Conservation (phyloP, 805 yeast genomes). For the Lipomyces yamanashiensis region DNA sequence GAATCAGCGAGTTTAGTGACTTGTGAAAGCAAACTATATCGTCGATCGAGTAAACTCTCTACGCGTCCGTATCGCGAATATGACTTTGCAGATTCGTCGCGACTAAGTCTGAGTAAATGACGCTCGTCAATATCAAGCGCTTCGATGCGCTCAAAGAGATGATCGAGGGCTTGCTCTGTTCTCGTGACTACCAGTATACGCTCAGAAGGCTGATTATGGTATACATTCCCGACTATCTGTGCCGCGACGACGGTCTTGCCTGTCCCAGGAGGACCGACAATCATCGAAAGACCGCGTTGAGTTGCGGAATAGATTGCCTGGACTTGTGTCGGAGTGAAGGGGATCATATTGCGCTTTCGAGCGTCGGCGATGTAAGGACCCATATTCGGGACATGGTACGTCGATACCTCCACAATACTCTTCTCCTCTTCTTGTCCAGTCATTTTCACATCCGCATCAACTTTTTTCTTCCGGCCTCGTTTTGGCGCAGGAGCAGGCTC, state of each 20-base stretch:
- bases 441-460: not conserved
- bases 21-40: conserved; percentile 32
- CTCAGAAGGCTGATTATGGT: conserved; percentile 39
- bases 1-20: conserved; percentile 45
- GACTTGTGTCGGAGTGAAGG: conserved; percentile 40
- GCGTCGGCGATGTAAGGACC: conserved; percentile 36
- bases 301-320: conserved; percentile 42
- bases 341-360: conserved; percentile 27
- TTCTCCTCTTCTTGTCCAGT: conserved; percentile 11
- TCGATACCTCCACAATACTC: conserved; percentile 21
- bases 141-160: conserved; percentile 38
- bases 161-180: conserved; percentile 39
- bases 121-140: conserved; percentile 39
- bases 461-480: conserved; percentile 14
- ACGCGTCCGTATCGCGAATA: conserved; percentile 36
- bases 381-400: conserved; percentile 20
- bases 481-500: not conserved
- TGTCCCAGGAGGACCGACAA: conserved; percentile 82
- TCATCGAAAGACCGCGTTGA: conserved; percentile 58
- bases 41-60: conserved; percentile 32
- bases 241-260: conserved; percentile 54
- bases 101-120: conserved; percentile 41
- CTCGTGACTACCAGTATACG: conserved; percentile 45
- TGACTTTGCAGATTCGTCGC: conserved; percentile 35
- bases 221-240: conserved; percentile 38